These are phyloP conservation scores for Populus nigra DNA, from an alignment of 345 rosid species.

Conservation along the genomic window DNA sequence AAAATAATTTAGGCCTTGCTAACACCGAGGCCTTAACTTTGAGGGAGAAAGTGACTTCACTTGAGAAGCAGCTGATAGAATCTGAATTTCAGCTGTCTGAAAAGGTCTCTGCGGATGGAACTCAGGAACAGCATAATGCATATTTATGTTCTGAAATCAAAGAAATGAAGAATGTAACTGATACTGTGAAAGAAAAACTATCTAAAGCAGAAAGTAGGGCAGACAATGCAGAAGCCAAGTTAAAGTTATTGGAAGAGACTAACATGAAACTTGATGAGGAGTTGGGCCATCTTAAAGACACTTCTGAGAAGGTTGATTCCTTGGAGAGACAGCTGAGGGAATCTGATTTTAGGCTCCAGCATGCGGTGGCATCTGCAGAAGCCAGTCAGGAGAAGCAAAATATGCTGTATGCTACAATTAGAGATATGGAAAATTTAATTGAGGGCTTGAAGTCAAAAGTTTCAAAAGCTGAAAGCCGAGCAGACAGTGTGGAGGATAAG, in stretches of 20 bases:
- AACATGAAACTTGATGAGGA: slow-evolving; percentile 52
- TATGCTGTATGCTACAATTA: slow-evolving; percentile 61
- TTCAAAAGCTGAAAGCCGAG: slow-evolving; percentile 62
- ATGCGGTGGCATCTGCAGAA: slow-evolving; percentile 75
- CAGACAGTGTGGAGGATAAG: slow-evolving; percentile 75
- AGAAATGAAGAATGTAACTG: slow-evolving; percentile 37
- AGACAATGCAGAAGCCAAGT: slow-evolving; percentile 51
- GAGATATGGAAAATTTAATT: slow-evolving; percentile 80
- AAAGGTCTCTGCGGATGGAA: slow-evolving; percentile 22
- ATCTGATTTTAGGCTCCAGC: slow-evolving; percentile 62
- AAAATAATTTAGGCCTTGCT: slow-evolving; percentile 44
- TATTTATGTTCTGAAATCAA: slow-evolving; percentile 18
- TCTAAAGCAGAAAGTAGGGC: slow-evolving; percentile 50
- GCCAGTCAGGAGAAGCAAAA: slow-evolving; percentile 81
- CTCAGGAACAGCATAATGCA: slow-evolving; percentile 22
- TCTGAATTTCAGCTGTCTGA: slow-evolving; percentile 28
- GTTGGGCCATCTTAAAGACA: slow-evolving; percentile 45
- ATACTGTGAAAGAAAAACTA: slow-evolving; percentile 45
- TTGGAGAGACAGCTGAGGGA: slow-evolving; percentile 68
- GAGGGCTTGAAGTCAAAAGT: slow-evolving; percentile 73
- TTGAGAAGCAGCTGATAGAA: slow-evolving; percentile 56
- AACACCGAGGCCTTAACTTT: slow-evolving; percentile 52
- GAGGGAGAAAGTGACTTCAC: slow-evolving; percentile 45
- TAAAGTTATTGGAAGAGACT: slow-evolving; percentile 42
- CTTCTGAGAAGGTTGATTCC: slow-evolving; percentile 51